Base-by-base conservation (phyloP, 2,329 filamentous ascomycete genomes). In the Gyromitra esculenta region DNA sequence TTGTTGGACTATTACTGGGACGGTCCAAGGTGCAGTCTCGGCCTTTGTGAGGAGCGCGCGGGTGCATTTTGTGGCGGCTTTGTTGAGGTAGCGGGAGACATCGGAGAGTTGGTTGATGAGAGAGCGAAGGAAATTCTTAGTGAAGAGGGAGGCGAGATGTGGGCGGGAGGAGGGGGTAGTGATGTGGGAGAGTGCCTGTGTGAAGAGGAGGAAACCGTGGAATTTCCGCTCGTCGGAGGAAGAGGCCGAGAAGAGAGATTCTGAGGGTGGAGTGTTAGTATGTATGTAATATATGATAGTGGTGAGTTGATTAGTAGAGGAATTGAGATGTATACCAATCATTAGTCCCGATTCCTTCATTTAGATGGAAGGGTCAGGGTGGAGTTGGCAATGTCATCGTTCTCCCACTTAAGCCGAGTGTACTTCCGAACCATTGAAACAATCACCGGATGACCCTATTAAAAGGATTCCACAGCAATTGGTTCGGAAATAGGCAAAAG, bases 151-250 rank as follows among this genome's bases (percentile, higher is more conserved):
- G 67, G 85, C 88, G 80, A 87, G 87, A 73, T 82, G 85, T 78
- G 78, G 83, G 78, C 83, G 88, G 82, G 81, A 86, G 41, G 86
- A 85, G 52, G 76, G 57, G 25, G 63, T 39, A 31, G 41, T 68
- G 15, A 80, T 66, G 43, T 54, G 63, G n/a, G 79, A 67, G 2
- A 97, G 84, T 80, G 94, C 89, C 81, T 91, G 92, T 80, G 91
- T 90, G 81, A 97, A 93, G 1, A 98, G 88, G 81, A 94, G 89
- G 84, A 98, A 95, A 0, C 96, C 96, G 83, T 93, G 94, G 81
- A 93, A 93, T 83, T 97, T 98, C 72, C 96, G 91, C 80, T 94
- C 93, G 56, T 94, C 90, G 0, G 94, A 96, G 6, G 94, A 91
- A 9, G 88, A 89, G 73, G 91, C 89, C 5, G 92, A 91, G 82